Conservation (phyloP, 106 monocot genomes). For the Hemerocallis citrina region DNA sequence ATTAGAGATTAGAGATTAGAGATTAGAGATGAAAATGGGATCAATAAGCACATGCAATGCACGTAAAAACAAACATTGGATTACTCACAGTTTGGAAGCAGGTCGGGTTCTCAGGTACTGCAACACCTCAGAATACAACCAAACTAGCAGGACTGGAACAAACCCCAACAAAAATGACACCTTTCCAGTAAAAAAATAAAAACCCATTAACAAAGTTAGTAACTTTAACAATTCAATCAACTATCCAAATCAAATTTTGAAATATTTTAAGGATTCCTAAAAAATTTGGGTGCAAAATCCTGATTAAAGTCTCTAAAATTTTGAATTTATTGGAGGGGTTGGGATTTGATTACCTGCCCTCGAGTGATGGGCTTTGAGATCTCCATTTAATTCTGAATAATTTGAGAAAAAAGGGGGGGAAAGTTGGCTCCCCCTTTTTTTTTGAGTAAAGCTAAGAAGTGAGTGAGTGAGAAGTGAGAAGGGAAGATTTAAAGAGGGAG, state of each 20-base stretch:
- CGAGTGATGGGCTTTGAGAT: constrained; percentile 8
- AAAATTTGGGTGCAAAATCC: too few species aligned
- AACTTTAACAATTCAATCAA: background rate
- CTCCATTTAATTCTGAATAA: too few species aligned
- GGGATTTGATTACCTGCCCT: constrained; percentile 4
- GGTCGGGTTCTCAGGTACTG: background rate
- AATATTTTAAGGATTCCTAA: too few species aligned
- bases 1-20: too few species aligned
- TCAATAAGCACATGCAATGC: background rate
- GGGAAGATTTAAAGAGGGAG: too few species aligned
- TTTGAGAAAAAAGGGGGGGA: too few species aligned
- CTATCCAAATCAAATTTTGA: background rate
- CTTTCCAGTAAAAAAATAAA: constrained; percentile 12
- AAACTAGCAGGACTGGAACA: constrained; percentile 29
- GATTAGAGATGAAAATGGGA: too few species aligned
- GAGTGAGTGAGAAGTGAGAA: too few species aligned
- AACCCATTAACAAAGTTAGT: background rate
- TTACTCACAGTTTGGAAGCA: constrained; percentile 2
- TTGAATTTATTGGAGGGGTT: background rate
- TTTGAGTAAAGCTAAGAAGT: too few species aligned
- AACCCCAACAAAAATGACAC: constrained; percentile 44
- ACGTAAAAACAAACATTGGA: background rate
- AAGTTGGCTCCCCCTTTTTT: too few species aligned
- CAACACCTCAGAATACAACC: constrained; percentile 48
- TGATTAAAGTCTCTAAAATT: background rate